Conservation (phyloP, 805 yeast genomes). For the Spathaspora girioi region DNA sequence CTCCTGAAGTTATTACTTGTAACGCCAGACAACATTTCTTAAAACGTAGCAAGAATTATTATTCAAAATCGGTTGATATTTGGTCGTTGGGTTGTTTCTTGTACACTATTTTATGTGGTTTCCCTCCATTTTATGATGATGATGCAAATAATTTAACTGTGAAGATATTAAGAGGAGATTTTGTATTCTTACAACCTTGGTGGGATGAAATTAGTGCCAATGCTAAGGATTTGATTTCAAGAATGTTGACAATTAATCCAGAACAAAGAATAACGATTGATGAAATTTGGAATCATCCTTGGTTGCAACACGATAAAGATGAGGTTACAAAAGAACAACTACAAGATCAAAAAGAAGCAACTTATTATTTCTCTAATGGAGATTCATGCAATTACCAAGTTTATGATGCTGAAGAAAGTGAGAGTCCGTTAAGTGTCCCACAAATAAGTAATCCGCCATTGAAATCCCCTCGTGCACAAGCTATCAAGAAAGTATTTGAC, state of each 20-base stretch:
- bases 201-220: slow-evolving; percentile 78
- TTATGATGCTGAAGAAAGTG: slow-evolving; percentile 7
- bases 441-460: slow-evolving; percentile 13
- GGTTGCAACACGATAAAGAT: slow-evolving; percentile 39
- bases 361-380: slow-evolving; percentile 5
- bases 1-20: slow-evolving; percentile 62
- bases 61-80: slow-evolving; percentile 65
- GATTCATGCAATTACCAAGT: slow-evolving; percentile 6
- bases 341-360: background rate
- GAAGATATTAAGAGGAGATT: slow-evolving; percentile 70
- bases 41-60: slow-evolving; percentile 40
- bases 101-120: slow-evolving; percentile 67
- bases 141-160: slow-evolving; percentile 58
- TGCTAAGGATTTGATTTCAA: slow-evolving; percentile 66
- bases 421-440: slow-evolving; percentile 5
- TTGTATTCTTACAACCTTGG: slow-evolving; percentile 77
- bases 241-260: slow-evolving; percentile 69
- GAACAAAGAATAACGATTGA: slow-evolving; percentile 62
- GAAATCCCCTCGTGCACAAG: slow-evolving; percentile 33
- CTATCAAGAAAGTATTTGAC: slow-evolving; percentile 40
- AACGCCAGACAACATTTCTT: slow-evolving; percentile 8
- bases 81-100: slow-evolving; percentile 74
- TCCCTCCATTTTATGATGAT: slow-evolving; percentile 75
- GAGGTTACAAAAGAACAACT: background rate
- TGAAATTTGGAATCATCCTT: slow-evolving; percentile 66